These are phyloP conservation scores for Fonsecaea nubica DNA, from an alignment of 2,329 filamentous ascomycete species.

Conservation along the genomic window DNA sequence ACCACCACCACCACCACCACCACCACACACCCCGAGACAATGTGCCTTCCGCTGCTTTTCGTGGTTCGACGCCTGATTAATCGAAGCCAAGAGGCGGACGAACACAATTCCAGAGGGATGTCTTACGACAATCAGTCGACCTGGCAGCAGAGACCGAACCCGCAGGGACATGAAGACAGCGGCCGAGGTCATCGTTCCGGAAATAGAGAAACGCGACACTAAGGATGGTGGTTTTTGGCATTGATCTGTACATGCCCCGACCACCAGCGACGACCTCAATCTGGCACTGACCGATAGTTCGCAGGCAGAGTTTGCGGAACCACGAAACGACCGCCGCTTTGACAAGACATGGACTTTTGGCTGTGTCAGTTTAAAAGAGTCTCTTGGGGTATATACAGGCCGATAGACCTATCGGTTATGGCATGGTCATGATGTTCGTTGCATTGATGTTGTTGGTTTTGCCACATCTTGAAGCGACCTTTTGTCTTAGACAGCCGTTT, in stretches of 20 bases:
- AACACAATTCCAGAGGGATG: background rate
- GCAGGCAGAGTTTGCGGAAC: background rate
- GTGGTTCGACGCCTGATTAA: background rate
- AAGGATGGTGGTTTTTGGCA: background rate
- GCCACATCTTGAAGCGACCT: background rate
- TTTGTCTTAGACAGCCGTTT: background rate
- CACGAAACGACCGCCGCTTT: background rate
- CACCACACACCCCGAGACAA: background rate
- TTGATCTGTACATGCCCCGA: background rate
- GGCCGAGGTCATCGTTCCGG: background rate
- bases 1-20: background rate
- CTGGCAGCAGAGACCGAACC: background rate
- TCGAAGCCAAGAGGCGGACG: background rate
- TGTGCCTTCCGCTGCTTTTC: background rate
- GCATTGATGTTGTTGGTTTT: background rate
- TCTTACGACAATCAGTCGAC: background rate
- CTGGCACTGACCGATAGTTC: background rate
- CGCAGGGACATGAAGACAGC: background rate
- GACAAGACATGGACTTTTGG: background rate
- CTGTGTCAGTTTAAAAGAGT: background rate
- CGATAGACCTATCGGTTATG: background rate
- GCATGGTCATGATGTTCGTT: background rate
- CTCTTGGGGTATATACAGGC: background rate
- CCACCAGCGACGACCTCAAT: background rate
- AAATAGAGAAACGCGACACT: background rate